A percentile compares a stretch with the other conserved stretches of the same genome.
These are phyloP conservation scores for Babesia gibsoni DNA, from an alignment of 169 alveolate species.

Conservation along the genomic window DNA sequence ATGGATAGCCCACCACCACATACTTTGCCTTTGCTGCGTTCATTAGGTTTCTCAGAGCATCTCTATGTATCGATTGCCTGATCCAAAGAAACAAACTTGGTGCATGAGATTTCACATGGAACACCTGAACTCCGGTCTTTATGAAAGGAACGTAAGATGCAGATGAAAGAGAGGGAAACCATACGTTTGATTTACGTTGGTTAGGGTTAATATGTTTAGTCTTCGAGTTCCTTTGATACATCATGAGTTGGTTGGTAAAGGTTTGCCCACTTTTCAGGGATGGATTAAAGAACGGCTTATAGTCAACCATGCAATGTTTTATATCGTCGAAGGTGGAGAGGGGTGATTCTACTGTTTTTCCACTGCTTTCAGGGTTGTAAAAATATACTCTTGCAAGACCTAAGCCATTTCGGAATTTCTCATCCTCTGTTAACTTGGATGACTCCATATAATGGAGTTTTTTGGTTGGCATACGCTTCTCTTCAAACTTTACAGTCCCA, in stretches of 20 bases:
- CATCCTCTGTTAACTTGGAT: slow-evolving; percentile 47
- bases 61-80: slow-evolving; percentile 19
- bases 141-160: slow-evolving; percentile 24
- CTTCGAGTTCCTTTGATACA: background rate
- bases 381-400: slow-evolving; percentile 59
- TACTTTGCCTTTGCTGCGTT: slow-evolving; percentile 17
- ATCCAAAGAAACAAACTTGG: slow-evolving; percentile 55
- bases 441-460: slow-evolving; percentile 37
- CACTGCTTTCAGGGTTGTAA: slow-evolving; percentile 5
- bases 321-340: slow-evolving; percentile 10
- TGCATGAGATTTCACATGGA: slow-evolving; percentile 35
- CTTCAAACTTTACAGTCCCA: background rate
- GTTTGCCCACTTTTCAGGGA: slow-evolving; percentile 34
- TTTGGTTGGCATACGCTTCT: background rate
- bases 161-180: slow-evolving; percentile 45
- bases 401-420: slow-evolving; percentile 34
- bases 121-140: slow-evolving; percentile 48
- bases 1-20: slow-evolving; percentile 57
- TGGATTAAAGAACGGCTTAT: slow-evolving; percentile 59
- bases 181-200: slow-evolving; percentile 16
- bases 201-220: background rate
- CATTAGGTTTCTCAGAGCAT: slow-evolving; percentile 24
- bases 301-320: slow-evolving; percentile 18
- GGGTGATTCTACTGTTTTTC: slow-evolving; percentile 32
- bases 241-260: slow-evolving; percentile 35